Conservation (phyloP, 352 stramenopile genomes). For the Globisporangium yorkense region DNA sequence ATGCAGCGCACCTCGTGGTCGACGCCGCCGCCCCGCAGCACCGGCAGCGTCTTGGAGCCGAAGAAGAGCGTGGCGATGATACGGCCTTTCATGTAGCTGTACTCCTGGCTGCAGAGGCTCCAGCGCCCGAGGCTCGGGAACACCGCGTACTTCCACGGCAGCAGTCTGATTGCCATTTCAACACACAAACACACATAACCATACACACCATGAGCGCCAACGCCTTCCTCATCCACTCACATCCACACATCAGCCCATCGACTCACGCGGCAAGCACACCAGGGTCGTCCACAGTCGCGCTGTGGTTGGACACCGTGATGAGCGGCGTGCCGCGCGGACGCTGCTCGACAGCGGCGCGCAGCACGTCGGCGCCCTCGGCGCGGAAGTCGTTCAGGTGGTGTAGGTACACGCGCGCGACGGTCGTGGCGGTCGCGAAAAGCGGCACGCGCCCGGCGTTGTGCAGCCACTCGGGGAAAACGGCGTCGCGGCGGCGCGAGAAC, state of each 20-base stretch:
- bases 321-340: slow-evolving; percentile 42
- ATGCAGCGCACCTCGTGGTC: slow-evolving; percentile 45
- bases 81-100: slow-evolving; percentile 67
- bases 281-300: slow-evolving; percentile 76
- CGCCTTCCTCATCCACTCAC: not conserved
- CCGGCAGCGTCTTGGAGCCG: slow-evolving; percentile 58
- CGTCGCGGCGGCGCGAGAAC: slow-evolving; percentile 25
- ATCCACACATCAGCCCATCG: not conserved
- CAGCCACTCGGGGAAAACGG: slow-evolving; percentile 61
- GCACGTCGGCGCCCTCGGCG: slow-evolving; percentile 34
- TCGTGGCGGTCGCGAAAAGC: slow-evolving; percentile 39
- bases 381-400: slow-evolving; percentile 40
- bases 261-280: slow-evolving; percentile 60
- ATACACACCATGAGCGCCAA: not conserved
- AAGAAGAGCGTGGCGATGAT: slow-evolving; percentile 58
- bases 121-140: slow-evolving; percentile 48
- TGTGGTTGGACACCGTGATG: slow-evolving; percentile 85
- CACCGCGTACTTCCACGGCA: slow-evolving; percentile 62
- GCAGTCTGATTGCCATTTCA: slow-evolving; percentile 30
- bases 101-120: slow-evolving; percentile 80
- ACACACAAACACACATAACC: not conserved
- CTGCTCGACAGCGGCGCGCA: slow-evolving; percentile 35
- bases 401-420: slow-evolving; percentile 55
- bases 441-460: slow-evolving; percentile 50
- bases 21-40: slow-evolving; percentile 67